These are phyloP conservation scores for Agrocybe chaxingu DNA, from an alignment of 768 basidiomycete species.

Conservation along the genomic window DNA sequence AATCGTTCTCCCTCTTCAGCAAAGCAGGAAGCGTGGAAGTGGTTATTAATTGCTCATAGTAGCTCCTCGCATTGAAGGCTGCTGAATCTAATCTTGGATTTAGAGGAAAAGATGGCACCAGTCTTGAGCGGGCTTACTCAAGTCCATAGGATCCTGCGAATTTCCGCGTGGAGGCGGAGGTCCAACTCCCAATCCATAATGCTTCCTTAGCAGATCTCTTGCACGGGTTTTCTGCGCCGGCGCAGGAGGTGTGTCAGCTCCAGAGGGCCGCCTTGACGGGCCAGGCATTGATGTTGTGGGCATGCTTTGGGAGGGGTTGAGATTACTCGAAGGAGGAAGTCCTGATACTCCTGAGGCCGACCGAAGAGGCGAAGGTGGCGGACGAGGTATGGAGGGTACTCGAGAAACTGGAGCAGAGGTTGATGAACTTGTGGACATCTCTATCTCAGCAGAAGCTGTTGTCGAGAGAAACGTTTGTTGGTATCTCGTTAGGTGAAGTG, in stretches of 20 bases:
- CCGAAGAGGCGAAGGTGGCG: constrained; percentile 23
- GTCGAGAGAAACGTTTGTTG: too few relatives aligned
- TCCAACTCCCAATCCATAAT: constrained; percentile 82
- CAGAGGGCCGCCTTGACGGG: neutral
- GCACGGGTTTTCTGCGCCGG: constrained; percentile 54
- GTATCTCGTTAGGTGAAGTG: too few relatives aligned
- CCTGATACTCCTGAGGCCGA: constrained; percentile 12
- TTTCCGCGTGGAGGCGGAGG: constrained; percentile 62
- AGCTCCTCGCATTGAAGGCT: constrained; percentile 78
- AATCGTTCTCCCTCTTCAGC: constrained; percentile 79
- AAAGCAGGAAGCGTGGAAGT: constrained; percentile 71
- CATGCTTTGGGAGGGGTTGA: neutral
- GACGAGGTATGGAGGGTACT: constrained; percentile 19
- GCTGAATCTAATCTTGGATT: constrained; percentile 55
- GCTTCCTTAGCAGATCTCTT: constrained; percentile 75
- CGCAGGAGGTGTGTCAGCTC: constrained; percentile 6
- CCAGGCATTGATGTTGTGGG: constrained; percentile 1
- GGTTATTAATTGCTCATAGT: constrained; percentile 85
- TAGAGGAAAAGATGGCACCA: neutral
- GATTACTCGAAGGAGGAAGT: neutral
- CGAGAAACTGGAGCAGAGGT: constrained; percentile 14
- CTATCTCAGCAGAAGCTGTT: neutral
- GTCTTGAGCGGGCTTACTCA: constrained; percentile 43
- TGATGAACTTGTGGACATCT: neutral
- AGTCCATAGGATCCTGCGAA: constrained; percentile 74